Evolutionary conservation across 2,329 filamentous ascomycete genomes (phyloP).

Genomic region (Exophiala bonariae): DNA sequence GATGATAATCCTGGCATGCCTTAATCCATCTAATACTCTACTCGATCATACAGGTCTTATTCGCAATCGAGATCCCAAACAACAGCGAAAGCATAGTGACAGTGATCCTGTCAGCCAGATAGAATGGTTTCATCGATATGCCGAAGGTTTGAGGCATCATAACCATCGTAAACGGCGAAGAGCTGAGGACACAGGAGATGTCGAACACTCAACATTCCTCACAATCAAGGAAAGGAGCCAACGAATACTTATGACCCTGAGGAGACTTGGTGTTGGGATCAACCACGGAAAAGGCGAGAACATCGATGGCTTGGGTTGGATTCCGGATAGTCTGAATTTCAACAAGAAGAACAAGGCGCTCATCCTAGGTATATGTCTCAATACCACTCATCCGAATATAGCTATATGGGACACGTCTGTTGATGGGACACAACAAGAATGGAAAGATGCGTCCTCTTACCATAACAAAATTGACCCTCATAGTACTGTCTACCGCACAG

Average conservation of each 20-base stretch:
- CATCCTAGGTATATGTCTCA: slow-evolving; percentile 20
- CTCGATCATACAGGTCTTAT: slow-evolving; percentile 12
- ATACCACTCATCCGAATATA: slow-evolving; percentile 17
- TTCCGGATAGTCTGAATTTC: slow-evolving; percentile 13
- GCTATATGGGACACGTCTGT: slow-evolving; percentile 14
- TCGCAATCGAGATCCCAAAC: too few species aligned
- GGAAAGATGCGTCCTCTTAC: neutral
- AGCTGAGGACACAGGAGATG: too few species aligned
- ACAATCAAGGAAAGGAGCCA: too few species aligned
- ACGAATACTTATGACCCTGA: too few species aligned
- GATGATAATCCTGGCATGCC: slow-evolving; percentile 74
- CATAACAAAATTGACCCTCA: neutral
- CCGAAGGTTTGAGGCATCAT: too few species aligned
- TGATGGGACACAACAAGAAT: neutral
- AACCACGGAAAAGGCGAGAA: too few species aligned
- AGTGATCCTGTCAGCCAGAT: neutral
- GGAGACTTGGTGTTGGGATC: slow-evolving; percentile 1
- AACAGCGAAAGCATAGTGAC: too few species aligned
- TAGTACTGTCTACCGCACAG: neutral
- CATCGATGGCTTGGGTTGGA: slow-evolving; percentile 13
- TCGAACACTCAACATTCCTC: too few species aligned
- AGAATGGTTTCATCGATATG: too few species aligned
- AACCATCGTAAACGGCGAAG: too few species aligned
- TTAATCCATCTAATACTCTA: slow-evolving; percentile 9
- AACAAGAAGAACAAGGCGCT: slow-evolving; percentile 19